These are phyloP conservation scores for Mucor racemosus DNA, from an alignment of 371 early-diverging fungal species.

Conservation along the genomic window DNA sequence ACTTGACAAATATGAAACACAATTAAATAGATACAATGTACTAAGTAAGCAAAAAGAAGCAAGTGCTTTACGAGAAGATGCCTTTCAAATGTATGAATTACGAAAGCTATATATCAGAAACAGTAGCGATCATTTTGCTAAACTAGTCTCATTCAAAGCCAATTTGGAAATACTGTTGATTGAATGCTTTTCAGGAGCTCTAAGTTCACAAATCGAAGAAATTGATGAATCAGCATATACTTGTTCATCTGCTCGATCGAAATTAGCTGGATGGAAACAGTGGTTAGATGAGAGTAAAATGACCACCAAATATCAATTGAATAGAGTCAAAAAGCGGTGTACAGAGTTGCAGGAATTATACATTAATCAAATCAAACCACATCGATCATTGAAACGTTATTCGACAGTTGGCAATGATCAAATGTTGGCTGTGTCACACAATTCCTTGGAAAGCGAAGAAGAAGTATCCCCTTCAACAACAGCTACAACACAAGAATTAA, in stretches of 20 bases:
- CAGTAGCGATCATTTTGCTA: slow-evolving; percentile 37
- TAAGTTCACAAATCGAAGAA: slow-evolving; percentile 40
- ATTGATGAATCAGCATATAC: slow-evolving; percentile 33
- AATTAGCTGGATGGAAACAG: slow-evolving; percentile 44
- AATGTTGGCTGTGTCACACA: neutral
- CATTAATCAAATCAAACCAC: slow-evolving; percentile 42
- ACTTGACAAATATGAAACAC: slow-evolving; percentile 70
- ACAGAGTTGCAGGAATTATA: slow-evolving; percentile 32
- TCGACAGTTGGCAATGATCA: slow-evolving; percentile 7
- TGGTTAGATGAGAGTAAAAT: slow-evolving; percentile 45
- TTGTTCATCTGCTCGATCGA: slow-evolving; percentile 27
- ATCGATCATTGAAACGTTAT: slow-evolving; percentile 40
- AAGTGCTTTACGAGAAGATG: slow-evolving; percentile 71
- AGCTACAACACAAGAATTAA: neutral
- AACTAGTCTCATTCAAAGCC: slow-evolving; percentile 40
- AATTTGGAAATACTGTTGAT: slow-evolving; percentile 41
- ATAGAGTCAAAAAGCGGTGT: slow-evolving; percentile 33
- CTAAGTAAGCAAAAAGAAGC: slow-evolving; percentile 72
- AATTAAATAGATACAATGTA: slow-evolving; percentile 58
- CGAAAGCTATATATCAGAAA: slow-evolving; percentile 64
- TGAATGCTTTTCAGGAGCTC: slow-evolving; percentile 43
- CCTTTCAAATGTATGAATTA: slow-evolving; percentile 68
- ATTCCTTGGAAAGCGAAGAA: slow-evolving; percentile 3
- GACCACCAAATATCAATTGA: slow-evolving; percentile 39
- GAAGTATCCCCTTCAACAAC: neutral